phyloP scores from a whole-genome alignment of 176 grass and related monocot species.

The Bothriochloa decipiens region DNA sequence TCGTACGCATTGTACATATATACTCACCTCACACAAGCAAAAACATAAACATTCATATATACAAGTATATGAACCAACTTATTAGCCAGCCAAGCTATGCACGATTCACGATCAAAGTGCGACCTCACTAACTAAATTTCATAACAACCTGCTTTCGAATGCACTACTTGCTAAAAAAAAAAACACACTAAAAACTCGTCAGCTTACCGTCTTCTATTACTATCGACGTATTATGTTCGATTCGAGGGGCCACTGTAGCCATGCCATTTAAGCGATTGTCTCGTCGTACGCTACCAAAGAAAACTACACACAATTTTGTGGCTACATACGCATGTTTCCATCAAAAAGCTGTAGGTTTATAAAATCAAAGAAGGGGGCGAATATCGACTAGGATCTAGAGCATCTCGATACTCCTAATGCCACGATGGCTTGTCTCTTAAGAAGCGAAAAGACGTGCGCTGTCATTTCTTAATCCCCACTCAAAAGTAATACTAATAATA shows the following conservation, averaged over 20 bases:
- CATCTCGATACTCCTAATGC: slow-evolving; percentile 8
- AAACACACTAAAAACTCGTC: neutral
- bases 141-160: too few species aligned
- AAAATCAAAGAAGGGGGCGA: neutral
- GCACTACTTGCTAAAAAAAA: too few species aligned
- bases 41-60: too few species aligned
- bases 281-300: neutral
- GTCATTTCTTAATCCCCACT: slow-evolving; percentile 13
- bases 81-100: too few species aligned
- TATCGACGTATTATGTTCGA: neutral
- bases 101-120: too few species aligned
- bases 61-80: too few species aligned
- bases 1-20: too few species aligned
- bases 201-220: neutral
- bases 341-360: neutral
- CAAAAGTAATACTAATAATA: neutral
- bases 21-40: too few species aligned
- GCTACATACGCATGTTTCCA: neutral
- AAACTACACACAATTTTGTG: neutral
- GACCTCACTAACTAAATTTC: too few species aligned
- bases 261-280: neutral
- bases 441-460: neutral
- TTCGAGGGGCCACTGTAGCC: neutral
- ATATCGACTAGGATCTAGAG: slow-evolving; percentile 6
- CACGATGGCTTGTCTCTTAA: neutral